Base-by-base conservation (phyloP, 305 asterid genomes). In the Withania somnifera region DNA sequence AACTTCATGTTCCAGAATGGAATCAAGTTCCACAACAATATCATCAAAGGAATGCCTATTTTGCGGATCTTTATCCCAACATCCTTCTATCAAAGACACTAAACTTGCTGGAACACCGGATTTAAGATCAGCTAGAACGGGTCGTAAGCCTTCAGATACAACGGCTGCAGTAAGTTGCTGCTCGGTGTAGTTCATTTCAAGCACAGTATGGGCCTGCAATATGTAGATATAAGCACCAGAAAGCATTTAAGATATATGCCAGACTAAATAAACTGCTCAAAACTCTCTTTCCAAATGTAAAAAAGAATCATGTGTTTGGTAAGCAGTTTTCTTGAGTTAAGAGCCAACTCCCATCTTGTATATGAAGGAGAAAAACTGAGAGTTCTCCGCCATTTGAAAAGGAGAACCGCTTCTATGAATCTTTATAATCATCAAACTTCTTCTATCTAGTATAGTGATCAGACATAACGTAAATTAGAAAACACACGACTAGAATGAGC, bases 171-270 rank as follows among this genome's bases (percentile, higher is more conserved):
- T 94, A 51, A 96, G 97, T 88, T 90, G 89, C 84, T 96, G 99
- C 86, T 93, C 97, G 0, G 95, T 94, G 87, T 96, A 96, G 87
- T 90, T 94, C 99, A 96, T 96, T 89, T 96, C 98, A 90, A 96
- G 87, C 68, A 94, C 98, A 34, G 99, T 96, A 85, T 96, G 99
- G 63, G 99, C 99, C 98, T 96, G 84, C 66, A 79, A 87, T 71
- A 60, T 76, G 78, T 54, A 61, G 24, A 54, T 79, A 73, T 77
- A 45, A 81, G 56, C 63, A 71, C 34, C 20, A 38, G 67, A 50
- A 80, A 66, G 64, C 54, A 66, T 28, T 66, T 32, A 45, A 71
- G 79, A 24, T 45, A 51, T 28, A 19, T 77, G 28, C 81, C 79
- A 71, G 52, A 66, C 19, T 22, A 53, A 71, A 45, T 71, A 24